Conservation (phyloP, 2,329 filamentous ascomycete species). For the Cyphellophora europaea region DNA sequence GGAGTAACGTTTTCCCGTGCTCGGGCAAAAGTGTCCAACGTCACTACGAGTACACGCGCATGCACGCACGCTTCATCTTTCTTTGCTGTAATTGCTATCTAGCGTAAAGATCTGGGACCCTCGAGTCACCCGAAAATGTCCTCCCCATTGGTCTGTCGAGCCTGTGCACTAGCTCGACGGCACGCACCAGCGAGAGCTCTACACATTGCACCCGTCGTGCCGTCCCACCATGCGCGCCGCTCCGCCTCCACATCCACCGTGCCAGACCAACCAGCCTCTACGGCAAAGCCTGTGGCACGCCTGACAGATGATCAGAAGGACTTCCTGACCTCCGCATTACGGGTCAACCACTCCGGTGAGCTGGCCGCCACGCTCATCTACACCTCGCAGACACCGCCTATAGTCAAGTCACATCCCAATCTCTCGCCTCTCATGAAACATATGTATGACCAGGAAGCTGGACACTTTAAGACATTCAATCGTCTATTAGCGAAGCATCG, state of each 20-base stretch:
- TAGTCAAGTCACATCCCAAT: slow-evolving; percentile 72
- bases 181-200: no score
- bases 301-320: slow-evolving; percentile 32
- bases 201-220: no score
- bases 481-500: slow-evolving; percentile 72
- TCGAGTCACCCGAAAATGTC: no score
- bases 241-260: not conserved
- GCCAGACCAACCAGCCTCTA: not conserved
- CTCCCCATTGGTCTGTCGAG: no score
- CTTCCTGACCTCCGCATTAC: slow-evolving; percentile 71
- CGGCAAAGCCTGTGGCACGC: not conserved
- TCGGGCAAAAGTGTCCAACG: no score
- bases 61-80: no score
- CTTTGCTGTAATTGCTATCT: no score
- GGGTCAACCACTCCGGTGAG: slow-evolving; percentile 95
- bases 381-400: slow-evolving; percentile 72
- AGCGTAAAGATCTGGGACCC: no score
- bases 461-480: slow-evolving; percentile 82
- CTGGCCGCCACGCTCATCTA: slow-evolving; percentile 96
- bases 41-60: no score
- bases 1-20: no score
- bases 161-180: no score
- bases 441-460: slow-evolving; percentile 96
- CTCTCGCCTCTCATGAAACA: slow-evolving; percentile 86
- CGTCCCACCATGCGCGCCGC: no score